These are phyloP conservation scores for Citrus hindsii DNA, from an alignment of 345 rosid genomes.

Conservation along the genomic window DNA sequence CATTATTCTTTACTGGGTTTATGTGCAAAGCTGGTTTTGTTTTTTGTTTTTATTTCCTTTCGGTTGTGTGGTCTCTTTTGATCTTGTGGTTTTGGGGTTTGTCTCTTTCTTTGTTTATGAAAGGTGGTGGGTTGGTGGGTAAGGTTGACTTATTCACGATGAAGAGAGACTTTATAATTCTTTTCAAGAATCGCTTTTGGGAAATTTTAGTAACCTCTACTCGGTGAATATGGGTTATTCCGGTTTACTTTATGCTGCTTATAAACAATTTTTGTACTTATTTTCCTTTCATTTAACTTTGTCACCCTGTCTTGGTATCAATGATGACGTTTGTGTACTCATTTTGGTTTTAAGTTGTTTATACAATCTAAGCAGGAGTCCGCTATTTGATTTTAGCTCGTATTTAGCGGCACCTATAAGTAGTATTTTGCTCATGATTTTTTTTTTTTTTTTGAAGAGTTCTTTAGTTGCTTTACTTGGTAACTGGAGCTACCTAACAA, in stretches of 20 bases:
- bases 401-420: background rate
- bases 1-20: slow-evolving; percentile 24
- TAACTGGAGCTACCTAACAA: background rate
- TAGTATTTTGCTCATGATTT: background rate
- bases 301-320: slow-evolving; percentile 20
- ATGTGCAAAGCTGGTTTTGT: slow-evolving; percentile 7
- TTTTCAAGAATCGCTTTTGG: slow-evolving; percentile 14
- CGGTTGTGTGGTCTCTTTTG: slow-evolving; percentile 31
- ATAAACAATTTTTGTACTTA: slow-evolving; percentile 8
- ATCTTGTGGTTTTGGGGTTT: slow-evolving; percentile 1
- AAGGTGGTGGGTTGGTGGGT: slow-evolving; percentile 75
- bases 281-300: background rate
- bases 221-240: slow-evolving; percentile 6
- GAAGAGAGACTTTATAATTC: slow-evolving; percentile 16
- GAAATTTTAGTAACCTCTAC: slow-evolving; percentile 19
- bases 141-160: slow-evolving; percentile 68
- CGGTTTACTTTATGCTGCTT: slow-evolving; percentile 13
- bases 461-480: slow-evolving; percentile 6
- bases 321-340: background rate
- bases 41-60: background rate
- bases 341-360: background rate
- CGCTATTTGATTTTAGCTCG: slow-evolving; percentile 2
- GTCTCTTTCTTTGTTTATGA: slow-evolving; percentile 29
- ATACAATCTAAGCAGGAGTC: background rate
- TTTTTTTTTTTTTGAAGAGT: background rate